These are phyloP conservation scores for Amanita thiersii DNA, from an alignment of 768 basidiomycete species.

Conservation along the genomic window DNA sequence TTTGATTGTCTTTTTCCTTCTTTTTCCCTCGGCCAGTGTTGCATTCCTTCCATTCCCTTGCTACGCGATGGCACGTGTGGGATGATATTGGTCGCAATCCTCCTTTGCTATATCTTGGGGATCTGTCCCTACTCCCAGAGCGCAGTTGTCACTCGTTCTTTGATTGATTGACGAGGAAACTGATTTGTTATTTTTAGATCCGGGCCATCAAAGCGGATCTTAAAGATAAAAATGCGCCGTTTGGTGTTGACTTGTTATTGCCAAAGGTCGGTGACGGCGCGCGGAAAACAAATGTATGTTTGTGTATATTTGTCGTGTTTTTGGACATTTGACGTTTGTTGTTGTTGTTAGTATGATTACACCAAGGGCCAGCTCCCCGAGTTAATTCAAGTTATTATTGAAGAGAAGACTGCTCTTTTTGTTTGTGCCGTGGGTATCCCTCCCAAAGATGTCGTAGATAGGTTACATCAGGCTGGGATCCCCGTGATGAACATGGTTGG, in stretches of 20 bases:
- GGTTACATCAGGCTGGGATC: conserved; percentile 77
- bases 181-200: conserved; percentile 37
- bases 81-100: no score
- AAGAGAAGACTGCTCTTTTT: conserved; percentile 82
- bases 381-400: conserved; percentile 85
- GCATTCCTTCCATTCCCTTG: no score
- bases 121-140: no score
- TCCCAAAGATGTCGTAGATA: conserved; percentile 70
- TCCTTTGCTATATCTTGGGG: no score
- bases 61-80: no score
- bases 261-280: conserved; percentile 84
- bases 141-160: conserved; percentile 8
- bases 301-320: not conserved
- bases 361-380: conserved; percentile 81
- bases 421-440: conserved; percentile 91
- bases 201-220: conserved; percentile 65
- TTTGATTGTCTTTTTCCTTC: conserved; percentile 5
- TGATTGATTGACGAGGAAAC: conserved; percentile 11
- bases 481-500: conserved; percentile 95
- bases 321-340: not conserved
- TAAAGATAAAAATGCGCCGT: conserved; percentile 69
- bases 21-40: not conserved
- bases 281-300: conserved; percentile 78
- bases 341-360: conserved; percentile 61
- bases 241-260: conserved; percentile 86